Evolutionary conservation across 495 filamentous ascomycete species (phyloP).

Genomic region (Astrothelium macrocarpum): DNA sequence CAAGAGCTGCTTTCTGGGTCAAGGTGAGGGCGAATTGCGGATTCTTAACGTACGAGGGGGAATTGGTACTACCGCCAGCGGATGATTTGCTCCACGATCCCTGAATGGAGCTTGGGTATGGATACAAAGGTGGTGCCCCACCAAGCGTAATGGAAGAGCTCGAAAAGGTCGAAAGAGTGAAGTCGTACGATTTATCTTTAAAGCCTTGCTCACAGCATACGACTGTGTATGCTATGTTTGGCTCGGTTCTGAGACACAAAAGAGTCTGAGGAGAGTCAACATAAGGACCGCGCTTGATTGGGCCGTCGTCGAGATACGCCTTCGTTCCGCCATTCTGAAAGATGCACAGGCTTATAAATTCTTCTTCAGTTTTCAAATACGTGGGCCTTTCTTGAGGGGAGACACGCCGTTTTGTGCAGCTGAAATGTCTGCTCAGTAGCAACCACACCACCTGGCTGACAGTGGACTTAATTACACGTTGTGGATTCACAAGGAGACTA

Average conservation of each 20-base stretch:
- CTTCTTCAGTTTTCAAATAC: constrained; percentile 28
- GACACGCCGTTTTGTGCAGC: constrained; percentile 16
- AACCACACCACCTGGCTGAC: constrained; percentile 64
- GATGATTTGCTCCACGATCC: constrained; percentile 67
- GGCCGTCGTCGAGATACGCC: constrained; percentile 60
- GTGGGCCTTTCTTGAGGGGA: constrained; percentile 16
- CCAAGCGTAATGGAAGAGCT: constrained; percentile 46
- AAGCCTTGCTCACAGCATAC: constrained; percentile 73
- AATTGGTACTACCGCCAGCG: constrained; percentile 74
- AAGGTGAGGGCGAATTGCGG: constrained; percentile 71
- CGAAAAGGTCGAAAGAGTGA: constrained; percentile 79
- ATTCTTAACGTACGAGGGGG: constrained; percentile 65
- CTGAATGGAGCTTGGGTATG: constrained; percentile 42
- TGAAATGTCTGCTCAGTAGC: constrained; percentile 76
- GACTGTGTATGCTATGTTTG: constrained; percentile 56
- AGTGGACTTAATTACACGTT: constrained; percentile 59
- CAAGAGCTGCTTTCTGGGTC: constrained; percentile 45
- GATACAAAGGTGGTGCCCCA: constrained; percentile 48
- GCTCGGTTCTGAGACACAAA: constrained; percentile 57
- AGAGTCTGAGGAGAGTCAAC: constrained; percentile 92
- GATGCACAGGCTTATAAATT: constrained; percentile 79
- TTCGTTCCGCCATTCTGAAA: constrained; percentile 64
- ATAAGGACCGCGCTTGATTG: constrained; percentile 62
- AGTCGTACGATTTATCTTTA: constrained; percentile 56
- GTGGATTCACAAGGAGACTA: constrained; percentile 41